These are phyloP conservation scores for Agaricus sinodeliciosus DNA, from an alignment of 768 basidiomycete species.

Conservation along the genomic window DNA sequence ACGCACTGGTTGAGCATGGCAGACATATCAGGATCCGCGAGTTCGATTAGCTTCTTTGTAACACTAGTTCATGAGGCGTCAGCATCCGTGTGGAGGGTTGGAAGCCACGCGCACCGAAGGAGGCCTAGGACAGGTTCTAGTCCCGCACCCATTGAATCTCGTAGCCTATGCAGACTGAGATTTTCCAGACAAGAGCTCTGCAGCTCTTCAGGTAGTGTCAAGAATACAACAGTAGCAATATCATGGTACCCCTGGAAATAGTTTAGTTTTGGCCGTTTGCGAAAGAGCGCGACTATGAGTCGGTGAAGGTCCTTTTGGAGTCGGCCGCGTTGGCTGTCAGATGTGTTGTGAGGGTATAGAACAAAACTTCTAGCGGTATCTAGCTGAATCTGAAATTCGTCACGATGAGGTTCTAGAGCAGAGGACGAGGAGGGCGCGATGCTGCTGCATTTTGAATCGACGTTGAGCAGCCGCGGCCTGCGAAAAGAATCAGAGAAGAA, in stretches of 20 bases:
- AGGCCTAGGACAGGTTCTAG: conserved; percentile 83
- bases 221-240: conserved; percentile 76
- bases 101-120: conserved; percentile 41
- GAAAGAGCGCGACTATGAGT: conserved; percentile 70
- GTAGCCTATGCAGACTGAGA: conserved; percentile 66
- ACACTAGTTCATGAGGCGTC: conserved; percentile 37
- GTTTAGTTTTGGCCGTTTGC: conserved; percentile 61
- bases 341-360: conserved; percentile 54
- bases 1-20: conserved; percentile 60
- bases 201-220: conserved; percentile 60
- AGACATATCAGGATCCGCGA: conserved; percentile 67
- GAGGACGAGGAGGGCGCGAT: conserved; percentile 4
- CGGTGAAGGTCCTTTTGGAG: conserved; percentile 64
- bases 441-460: neutral
- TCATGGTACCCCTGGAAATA: conserved; percentile 98
- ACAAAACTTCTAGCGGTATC: conserved; percentile 95
- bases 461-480: conserved; percentile 24
- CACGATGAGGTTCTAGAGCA: conserved; percentile 39
- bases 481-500: neutral
- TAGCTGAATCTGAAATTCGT: conserved; percentile 82
- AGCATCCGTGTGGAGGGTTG: neutral
- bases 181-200: conserved; percentile 60
- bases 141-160: conserved; percentile 85
- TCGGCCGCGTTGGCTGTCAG: conserved; percentile 30
- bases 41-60: conserved; percentile 63